Percentiles rank a stretch among this genome's conserved stretches.
Conservation (phyloP, 2,329 filamentous ascomycete species). For the Neopestalotiopsis rosae region DNA sequence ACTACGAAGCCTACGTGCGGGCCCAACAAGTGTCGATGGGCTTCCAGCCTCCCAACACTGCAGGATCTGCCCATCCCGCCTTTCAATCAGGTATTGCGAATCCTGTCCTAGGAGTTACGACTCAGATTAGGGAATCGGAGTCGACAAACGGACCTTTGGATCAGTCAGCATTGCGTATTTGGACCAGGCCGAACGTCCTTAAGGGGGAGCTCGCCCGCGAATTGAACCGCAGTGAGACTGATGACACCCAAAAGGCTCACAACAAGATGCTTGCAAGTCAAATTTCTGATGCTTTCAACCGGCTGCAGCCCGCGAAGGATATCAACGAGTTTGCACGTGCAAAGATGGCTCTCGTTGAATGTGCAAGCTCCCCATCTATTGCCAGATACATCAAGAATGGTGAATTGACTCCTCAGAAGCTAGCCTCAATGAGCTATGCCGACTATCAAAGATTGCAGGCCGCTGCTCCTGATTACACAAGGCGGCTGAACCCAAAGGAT, state of each 20-base stretch:
- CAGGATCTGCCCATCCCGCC: no score
- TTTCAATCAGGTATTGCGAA: neutral
- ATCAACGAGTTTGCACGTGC: conserved; percentile 18
- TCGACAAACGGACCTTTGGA: conserved; percentile 14
- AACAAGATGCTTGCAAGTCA: conserved; percentile 19
- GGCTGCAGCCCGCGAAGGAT: conserved; percentile 9
- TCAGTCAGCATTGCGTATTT: conserved; percentile 22
- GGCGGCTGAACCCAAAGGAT: neutral
- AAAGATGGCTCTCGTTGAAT: conserved; percentile 27
- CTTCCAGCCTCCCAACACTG: no score
- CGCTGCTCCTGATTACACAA: neutral
- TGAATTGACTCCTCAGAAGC: conserved; percentile 23
- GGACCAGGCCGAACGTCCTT: conserved; percentile 22
- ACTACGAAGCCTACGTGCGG: no score
- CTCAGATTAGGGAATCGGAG: conserved; percentile 2
- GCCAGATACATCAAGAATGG: conserved; percentile 27
- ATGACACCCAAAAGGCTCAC: conserved; percentile 13
- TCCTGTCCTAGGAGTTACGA: neutral
- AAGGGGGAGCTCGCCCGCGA: conserved; percentile 25
- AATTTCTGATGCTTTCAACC: conserved; percentile 25
- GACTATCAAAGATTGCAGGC: neutral
- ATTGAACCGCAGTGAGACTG: conserved; percentile 20
- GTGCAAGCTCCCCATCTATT: conserved; percentile 26
- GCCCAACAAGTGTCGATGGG: no score
- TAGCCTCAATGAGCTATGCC: conserved; percentile 24